phyloP scores from a whole-genome alignment of 163 green algal species.

The Botryococcus braunii region DNA sequence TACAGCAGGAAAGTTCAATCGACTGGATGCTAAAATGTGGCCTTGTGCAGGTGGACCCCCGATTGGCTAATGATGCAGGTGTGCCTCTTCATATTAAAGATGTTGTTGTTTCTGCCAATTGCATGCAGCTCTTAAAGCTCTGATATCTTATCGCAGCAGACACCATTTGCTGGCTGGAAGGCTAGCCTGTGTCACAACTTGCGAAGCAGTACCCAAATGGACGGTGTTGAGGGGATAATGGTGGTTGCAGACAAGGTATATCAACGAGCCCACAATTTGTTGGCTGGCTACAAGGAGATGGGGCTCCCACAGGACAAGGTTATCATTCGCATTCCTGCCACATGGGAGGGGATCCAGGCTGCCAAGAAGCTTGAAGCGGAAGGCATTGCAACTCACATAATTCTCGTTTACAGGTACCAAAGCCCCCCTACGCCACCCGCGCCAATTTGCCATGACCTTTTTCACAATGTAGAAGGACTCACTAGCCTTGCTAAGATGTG shows the following conservation, averaged over 20 bases:
- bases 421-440: background rate
- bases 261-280: conserved; percentile 24
- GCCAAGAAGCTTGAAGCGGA: conserved; percentile 41
- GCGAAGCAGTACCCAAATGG: too few relatives aligned
- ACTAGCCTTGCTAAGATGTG: too few relatives aligned
- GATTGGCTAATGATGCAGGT: conserved; percentile 35
- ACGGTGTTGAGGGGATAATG: too few relatives aligned
- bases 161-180: background rate
- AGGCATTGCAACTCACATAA: conserved; percentile 42
- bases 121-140: too few relatives aligned
- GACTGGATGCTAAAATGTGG: too few relatives aligned
- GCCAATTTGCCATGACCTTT: too few relatives aligned
- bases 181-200: too few relatives aligned
- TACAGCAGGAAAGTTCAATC: too few relatives aligned
- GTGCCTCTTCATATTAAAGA: background rate
- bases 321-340: conserved; percentile 51
- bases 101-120: background rate
- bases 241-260: background rate
- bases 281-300: conserved; percentile 39
- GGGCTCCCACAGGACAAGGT: conserved; percentile 27
- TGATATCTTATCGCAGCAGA: background rate
- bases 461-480: too few relatives aligned
- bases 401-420: conserved; percentile 41
- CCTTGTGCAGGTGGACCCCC: conserved; percentile 43
- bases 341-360: conserved; percentile 51